These are phyloP conservation scores for Pseudophaeomoniella oleicola DNA, from an alignment of 2,329 filamentous ascomycete species.

Conservation along the genomic window DNA sequence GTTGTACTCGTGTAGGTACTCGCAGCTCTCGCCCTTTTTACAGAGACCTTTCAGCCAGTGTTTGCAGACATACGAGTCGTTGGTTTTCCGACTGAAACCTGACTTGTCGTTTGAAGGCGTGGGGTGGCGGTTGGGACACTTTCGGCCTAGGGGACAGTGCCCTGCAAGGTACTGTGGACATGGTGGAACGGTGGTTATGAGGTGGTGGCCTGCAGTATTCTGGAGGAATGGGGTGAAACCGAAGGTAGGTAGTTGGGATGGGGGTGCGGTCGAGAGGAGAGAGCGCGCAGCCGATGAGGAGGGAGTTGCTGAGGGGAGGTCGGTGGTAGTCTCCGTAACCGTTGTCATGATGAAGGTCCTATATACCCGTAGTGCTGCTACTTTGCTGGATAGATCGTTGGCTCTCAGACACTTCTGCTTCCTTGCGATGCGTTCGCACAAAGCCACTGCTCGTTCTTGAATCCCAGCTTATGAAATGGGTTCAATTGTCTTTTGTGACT, in stretches of 20 bases:
- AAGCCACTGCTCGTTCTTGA: too few relatives aligned
- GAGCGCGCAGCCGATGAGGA: constrained; percentile 15
- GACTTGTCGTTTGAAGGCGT: constrained; percentile 25
- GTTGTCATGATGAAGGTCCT: not conserved
- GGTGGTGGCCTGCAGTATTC: constrained; percentile 68
- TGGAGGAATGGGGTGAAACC: constrained; percentile 76
- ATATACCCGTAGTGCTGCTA: too few relatives aligned
- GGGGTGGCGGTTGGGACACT: constrained; percentile 72
- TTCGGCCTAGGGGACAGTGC: constrained; percentile 71
- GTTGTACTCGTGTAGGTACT: constrained; percentile 98
- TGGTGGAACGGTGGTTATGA: constrained; percentile 61
- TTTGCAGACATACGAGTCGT: constrained; percentile 71
- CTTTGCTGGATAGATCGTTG: too few relatives aligned
- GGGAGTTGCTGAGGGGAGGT: constrained; percentile 5
- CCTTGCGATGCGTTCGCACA: too few relatives aligned
- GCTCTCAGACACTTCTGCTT: too few relatives aligned
- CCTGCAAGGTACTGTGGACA: constrained; percentile 79
- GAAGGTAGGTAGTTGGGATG: constrained; percentile 48
- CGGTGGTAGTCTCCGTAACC: not conserved
- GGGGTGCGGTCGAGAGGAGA: constrained; percentile 20
- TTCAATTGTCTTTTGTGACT: too few relatives aligned
- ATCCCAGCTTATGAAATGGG: too few relatives aligned
- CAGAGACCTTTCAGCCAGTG: constrained; percentile 95
- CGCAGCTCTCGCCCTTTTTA: constrained; percentile 93
- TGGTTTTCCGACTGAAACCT: constrained; percentile 10